Base-by-base conservation (phyloP, 352 stramenopile species). In the Pythium sukuiense region DNA sequence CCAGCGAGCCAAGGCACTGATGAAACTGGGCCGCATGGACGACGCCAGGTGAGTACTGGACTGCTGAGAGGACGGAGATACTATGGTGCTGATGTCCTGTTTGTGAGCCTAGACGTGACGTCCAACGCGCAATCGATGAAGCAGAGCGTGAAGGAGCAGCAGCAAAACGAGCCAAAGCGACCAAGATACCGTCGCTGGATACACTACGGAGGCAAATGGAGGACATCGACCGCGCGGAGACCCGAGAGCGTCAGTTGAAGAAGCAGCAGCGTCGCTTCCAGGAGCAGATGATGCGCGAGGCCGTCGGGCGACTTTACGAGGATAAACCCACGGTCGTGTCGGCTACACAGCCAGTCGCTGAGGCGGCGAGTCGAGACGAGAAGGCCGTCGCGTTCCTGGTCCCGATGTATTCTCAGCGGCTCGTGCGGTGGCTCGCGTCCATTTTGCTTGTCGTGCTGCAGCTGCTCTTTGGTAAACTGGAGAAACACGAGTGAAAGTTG, bases 281-380 rank as follows among this genome's bases (percentile, higher is more conserved):
- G 30, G 79, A 79, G 62, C 85, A 87, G 45, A 95, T 95, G 86
- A 92, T 95, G 83, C 65, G 67, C 6, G 70, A 89, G 27, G 81
- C 80, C 5, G 81, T 92, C 1, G 86, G 86, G 3, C 77, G 70
- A 20, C 72, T 95, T 5, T 95, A 95, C 63, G 53, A 72, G 8
- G 86, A 95, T 69, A 95, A 94, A 62, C 59, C 79, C 20, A 27
- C 54, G 26, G n/a, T 37, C 30, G 41, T 60, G 8, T n/a, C 33
- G 13, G 16, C 9, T 13, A 4, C 18, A 18, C 46, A 55, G 26
- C 35, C 35, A 39, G 30, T 24, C 4, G 50, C 37, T 6, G 45
- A 63, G 4, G 46, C 33, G 12, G 33, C 65, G 9, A 72, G 52
- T 27, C 41, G 26, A 29, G 55, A 63, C 0, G 18, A 32, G 24